Conservation (phyloP, 305 asterid genomes). For the Rubia tinctorum region DNA sequence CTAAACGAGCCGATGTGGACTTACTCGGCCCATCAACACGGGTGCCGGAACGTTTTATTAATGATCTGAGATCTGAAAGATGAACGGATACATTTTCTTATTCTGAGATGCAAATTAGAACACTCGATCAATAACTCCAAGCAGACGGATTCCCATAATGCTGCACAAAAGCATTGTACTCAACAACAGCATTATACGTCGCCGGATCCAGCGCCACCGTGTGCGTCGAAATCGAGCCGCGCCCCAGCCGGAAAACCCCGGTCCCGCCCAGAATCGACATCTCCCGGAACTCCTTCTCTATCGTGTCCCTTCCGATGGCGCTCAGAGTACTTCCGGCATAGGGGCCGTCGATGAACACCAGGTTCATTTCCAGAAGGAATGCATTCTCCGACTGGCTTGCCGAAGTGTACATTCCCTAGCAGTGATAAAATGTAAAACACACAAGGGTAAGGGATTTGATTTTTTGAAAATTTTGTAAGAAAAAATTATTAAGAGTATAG, state of each 20-base stretch:
- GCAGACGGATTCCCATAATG: slow-evolving; percentile 11
- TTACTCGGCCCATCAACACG: too few relatives aligned
- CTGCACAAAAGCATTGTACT: slow-evolving; percentile 20
- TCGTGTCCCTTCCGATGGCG: slow-evolving; percentile 18
- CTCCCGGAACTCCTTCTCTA: slow-evolving; percentile 21
- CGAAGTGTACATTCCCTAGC: slow-evolving; percentile 16
- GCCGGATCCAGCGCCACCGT: slow-evolving; percentile 16
- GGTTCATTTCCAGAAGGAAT: slow-evolving; percentile 18
- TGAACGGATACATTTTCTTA: neutral
- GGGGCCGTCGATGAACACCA: slow-evolving; percentile 24
- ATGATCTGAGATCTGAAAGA: neutral
- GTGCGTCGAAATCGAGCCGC: slow-evolving; percentile 23
- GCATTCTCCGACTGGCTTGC: slow-evolving; percentile 13
- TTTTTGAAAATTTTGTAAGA: too few relatives aligned
- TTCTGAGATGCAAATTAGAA: neutral
- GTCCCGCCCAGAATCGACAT: slow-evolving; percentile 31
- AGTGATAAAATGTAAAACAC: too few relatives aligned
- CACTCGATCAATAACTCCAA: neutral
- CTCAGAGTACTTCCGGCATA: slow-evolving; percentile 30
- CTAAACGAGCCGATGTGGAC: too few relatives aligned
- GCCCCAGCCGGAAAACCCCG: slow-evolving; percentile 30
- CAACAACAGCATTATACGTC: slow-evolving; percentile 24
- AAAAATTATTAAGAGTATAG: too few relatives aligned
- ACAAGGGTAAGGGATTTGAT: too few relatives aligned
- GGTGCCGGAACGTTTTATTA: too few relatives aligned